Conservation (phyloP, 371 early-diverging fungal species). For the Zychaea mexicana region DNA sequence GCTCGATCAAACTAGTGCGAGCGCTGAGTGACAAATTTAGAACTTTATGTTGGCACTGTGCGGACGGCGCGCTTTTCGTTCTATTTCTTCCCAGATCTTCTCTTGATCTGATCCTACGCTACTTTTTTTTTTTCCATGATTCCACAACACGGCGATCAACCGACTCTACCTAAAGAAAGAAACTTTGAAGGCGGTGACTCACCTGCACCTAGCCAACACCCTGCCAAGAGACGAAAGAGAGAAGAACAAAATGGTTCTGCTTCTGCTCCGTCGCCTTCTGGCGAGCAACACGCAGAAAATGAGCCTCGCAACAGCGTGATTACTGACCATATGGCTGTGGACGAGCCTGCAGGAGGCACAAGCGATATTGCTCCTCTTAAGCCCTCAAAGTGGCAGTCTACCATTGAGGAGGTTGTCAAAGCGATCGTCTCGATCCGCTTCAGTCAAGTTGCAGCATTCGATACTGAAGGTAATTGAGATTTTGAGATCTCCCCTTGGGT, state of each 20-base stretch:
- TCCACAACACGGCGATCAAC: neutral
- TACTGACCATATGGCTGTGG: neutral
- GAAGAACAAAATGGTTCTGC: neutral
- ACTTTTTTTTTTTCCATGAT: no score
- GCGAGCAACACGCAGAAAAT: neutral
- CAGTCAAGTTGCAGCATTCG: slow-evolving; percentile 76
- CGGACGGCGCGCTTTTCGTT: no score
- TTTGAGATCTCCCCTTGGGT: no score
- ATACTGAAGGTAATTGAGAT: slow-evolving; percentile 71
- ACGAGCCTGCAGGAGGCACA: neutral
- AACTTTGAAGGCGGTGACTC: slow-evolving; percentile 48
- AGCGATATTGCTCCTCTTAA: neutral
- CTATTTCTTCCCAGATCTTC: no score
- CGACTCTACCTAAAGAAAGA: slow-evolving; percentile 31
- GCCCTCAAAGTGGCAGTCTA: slow-evolving; percentile 19
- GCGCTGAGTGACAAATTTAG: no score
- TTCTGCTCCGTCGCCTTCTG: no score
- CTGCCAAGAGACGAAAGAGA: slow-evolving; percentile 38
- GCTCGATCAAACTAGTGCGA: no score
- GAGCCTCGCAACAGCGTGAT: neutral
- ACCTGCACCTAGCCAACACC: slow-evolving; percentile 30
- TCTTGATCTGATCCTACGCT: no score
- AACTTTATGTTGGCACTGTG: no score
- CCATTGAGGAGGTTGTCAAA: slow-evolving; percentile 70
- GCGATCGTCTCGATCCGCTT: slow-evolving; percentile 80